Conservation (phyloP, 2,329 filamentous ascomycete species). For the Scopulariopsis brevicaulis region DNA sequence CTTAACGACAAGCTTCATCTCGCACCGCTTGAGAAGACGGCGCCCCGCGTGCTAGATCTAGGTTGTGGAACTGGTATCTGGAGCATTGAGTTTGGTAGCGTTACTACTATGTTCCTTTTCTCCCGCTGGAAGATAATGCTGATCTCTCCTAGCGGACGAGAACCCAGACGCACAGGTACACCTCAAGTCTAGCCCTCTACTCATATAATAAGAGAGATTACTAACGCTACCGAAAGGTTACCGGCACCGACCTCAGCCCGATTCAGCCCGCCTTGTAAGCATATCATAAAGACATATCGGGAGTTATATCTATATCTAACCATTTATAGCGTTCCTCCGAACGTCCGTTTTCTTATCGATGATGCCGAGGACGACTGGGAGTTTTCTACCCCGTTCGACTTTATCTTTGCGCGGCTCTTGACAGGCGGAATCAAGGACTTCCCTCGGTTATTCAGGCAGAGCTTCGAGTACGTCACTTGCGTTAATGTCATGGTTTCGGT, state of each 20-base stretch:
- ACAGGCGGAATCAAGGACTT: slow-evolving; percentile 15
- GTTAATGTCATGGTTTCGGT: not conserved
- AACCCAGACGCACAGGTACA: slow-evolving; percentile 15
- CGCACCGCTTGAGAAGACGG: slow-evolving; percentile 8
- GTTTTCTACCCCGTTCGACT: slow-evolving; percentile 25
- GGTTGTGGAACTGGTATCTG: slow-evolving; percentile 21
- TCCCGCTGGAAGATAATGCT: not conserved
- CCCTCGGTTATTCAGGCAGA: slow-evolving; percentile 22
- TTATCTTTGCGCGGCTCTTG: slow-evolving; percentile 23
- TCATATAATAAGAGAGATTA: not conserved
- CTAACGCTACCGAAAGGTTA: slow-evolving; percentile 11
- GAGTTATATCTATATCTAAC: too few relatives aligned
- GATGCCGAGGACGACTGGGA: slow-evolving; percentile 30
- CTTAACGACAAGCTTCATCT: slow-evolving; percentile 13
- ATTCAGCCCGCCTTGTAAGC: slow-evolving; percentile 25
- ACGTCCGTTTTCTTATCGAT: slow-evolving; percentile 34
- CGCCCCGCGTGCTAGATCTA: slow-evolving; percentile 15
- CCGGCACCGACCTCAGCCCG: slow-evolving; percentile 29
- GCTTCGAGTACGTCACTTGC: slow-evolving; percentile 13
- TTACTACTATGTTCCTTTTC: not conserved
- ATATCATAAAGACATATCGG: not conserved
- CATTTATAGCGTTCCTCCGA: slow-evolving; percentile 15
- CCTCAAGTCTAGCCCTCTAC: not conserved
- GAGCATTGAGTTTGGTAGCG: slow-evolving; percentile 18
- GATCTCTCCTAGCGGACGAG: slow-evolving; percentile 9